These are phyloP conservation scores for Corymbia citriodora DNA, from an alignment of 441 rosid genomes.

Conservation along the genomic window DNA sequence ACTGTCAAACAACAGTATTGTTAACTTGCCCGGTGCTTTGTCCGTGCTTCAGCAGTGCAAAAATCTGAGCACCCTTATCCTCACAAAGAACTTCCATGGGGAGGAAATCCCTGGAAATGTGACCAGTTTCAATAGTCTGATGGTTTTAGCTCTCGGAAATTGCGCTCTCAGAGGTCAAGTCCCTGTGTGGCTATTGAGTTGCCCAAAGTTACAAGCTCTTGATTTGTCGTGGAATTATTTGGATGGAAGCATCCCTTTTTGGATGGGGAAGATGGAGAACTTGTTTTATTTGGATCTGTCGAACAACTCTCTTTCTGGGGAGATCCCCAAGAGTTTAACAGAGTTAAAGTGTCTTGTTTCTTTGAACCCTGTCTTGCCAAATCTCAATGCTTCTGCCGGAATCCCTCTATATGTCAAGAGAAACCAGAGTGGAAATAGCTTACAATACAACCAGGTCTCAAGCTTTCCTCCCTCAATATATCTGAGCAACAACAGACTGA, in stretches of 20 bases:
- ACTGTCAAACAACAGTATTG: slow-evolving; percentile 75
- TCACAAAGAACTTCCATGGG: slow-evolving; percentile 60
- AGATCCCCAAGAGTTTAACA: slow-evolving; percentile 49
- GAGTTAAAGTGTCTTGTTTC: slow-evolving; percentile 52
- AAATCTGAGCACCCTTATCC: slow-evolving; percentile 76
- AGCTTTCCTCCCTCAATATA: slow-evolving; percentile 82
- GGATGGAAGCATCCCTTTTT: slow-evolving; percentile 55
- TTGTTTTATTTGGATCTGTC: slow-evolving; percentile 87
- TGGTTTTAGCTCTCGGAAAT: slow-evolving; percentile 64
- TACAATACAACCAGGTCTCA: slow-evolving; percentile 66
- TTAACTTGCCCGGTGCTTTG: slow-evolving; percentile 46
- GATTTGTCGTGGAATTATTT: slow-evolving; percentile 89
- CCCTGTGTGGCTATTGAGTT: slow-evolving; percentile 63
- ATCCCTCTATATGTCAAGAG: slow-evolving; percentile 79
- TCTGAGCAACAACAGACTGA: slow-evolving; percentile 55
- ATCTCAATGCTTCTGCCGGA: slow-evolving; percentile 33
- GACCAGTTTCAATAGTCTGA: slow-evolving; percentile 51
- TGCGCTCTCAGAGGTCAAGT: slow-evolving; percentile 76
- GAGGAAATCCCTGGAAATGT: slow-evolving; percentile 58
- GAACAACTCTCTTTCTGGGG: slow-evolving; percentile 76
- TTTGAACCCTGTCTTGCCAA: slow-evolving; percentile 31
- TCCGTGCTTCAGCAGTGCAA: slow-evolving; percentile 63
- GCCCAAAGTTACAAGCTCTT: slow-evolving; percentile 71
- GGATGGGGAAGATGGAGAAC: slow-evolving; percentile 84
- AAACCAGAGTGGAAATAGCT: slow-evolving; percentile 57